Evolutionary conservation across 108 stramenopile genomes (phyloP), one percentile per base, ranked within the genome.

Genomic region (Fistulifera pelliculosa): DNA sequence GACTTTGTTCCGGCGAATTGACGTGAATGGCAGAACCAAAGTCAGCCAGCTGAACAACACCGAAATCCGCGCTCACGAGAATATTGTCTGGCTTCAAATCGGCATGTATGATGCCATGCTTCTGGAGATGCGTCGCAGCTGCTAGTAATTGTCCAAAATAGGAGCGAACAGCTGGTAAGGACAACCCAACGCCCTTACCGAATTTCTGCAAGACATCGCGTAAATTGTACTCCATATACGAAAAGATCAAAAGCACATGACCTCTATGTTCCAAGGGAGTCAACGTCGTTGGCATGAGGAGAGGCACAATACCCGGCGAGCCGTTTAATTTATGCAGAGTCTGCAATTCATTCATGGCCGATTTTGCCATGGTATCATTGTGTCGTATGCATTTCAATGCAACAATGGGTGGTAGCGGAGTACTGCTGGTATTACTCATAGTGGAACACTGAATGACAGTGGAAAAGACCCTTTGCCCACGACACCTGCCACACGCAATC

Each of bases 71-170:
- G 38, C 63, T 77, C 23, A 96, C 95, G 0, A 99, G 66, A 28
- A 99, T 98, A 62, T 99, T 99, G 73, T 99, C 97, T 11, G 95
- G 96, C 60, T 99, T 99, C 27, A 99, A 54, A 72, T 99, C 99
- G 8, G 94, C 90, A 73, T 99, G 99, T 21, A 98, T 86, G 6
- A 99, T 77, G 10, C 79, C 61, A 49, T 85, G 79, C 26, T 76
- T 60, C 35, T 88, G 68, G 48, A 99, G 68, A 59, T 94, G 94
- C 11, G 61, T 58, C 35, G 94, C 69, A 8, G 96, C 99, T 35
- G 69, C 66, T 35, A 99, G 61, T 27, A 99, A 68, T 57, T 99
- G 99, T 35, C 78, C 63, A 12, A 76, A 90, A 62, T 98, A 99
- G 2, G 81, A 77, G 27, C 85, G 54, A 4, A 99, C 98, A 5